Evolutionary conservation across 192 early-diverging fungal species (phyloP).

Genomic region (Piromyces finnis): DNA sequence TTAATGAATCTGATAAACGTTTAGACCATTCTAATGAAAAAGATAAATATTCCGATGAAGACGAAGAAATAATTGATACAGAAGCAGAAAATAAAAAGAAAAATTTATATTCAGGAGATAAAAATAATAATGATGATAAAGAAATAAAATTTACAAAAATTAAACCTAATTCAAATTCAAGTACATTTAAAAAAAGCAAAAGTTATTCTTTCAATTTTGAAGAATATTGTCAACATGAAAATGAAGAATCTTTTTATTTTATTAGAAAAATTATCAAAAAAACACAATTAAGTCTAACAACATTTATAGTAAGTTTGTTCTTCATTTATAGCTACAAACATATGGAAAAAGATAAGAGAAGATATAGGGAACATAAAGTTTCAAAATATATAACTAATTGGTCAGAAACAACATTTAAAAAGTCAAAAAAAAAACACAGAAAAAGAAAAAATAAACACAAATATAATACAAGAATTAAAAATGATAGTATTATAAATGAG

Average conservation of each 20-base stretch:
- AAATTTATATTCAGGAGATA: background rate
- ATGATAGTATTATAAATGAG: background rate
- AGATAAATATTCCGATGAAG: background rate
- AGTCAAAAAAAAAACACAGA: background rate
- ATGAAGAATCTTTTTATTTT: background rate
- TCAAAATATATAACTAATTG: background rate
- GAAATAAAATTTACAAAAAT: background rate
- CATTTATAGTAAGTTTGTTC: background rate
- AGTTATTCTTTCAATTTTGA: background rate
- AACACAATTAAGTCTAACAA: background rate
- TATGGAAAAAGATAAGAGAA: background rate
- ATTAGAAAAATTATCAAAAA: background rate
- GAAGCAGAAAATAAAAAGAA: background rate
- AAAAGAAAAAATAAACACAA: background rate
- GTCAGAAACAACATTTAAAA: background rate
- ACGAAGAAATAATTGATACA: background rate
- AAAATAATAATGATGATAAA: background rate
- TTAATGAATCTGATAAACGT: background rate
- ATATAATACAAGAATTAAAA: background rate
- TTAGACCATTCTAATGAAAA: background rate
- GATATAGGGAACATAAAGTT: background rate
- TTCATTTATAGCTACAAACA: background rate
- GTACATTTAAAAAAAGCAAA: background rate
- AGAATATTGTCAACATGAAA: background rate
- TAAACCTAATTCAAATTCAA: background rate